Percentiles rank a stretch among this genome's conserved stretches.
Conservation (phyloP, 2,329 filamentous ascomycete genomes). For the Apiospora saccharicola region DNA sequence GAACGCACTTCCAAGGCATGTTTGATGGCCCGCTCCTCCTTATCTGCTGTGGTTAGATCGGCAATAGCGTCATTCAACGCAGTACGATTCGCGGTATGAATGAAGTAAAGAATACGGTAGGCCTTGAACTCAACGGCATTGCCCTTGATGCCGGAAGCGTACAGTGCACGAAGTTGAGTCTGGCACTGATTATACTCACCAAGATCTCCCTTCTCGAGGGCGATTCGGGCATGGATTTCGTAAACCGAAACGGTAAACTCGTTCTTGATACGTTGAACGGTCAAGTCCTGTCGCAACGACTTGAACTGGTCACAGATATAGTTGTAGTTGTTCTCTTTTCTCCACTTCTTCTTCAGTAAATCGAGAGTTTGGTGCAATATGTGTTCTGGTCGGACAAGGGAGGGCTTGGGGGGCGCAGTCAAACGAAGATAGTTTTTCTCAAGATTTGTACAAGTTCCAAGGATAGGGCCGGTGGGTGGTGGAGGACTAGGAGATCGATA, state of each 20-base stretch:
- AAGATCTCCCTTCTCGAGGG: conserved; percentile 96
- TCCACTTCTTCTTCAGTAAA: conserved; percentile 93
- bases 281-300: conserved; percentile 95
- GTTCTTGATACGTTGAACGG: conserved; percentile 95
- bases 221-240: conserved; percentile 96
- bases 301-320: conserved; percentile 99
- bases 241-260: conserved; percentile 97
- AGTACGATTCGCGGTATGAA: conserved; percentile 97
- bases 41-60: conserved; percentile 98
- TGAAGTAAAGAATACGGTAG: conserved; percentile 99
- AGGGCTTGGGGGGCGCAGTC: conserved; percentile 86
- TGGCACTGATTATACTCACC: conserved; percentile 99
- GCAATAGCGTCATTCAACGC: conserved; percentile 98
- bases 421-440: conserved; percentile 96
- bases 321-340: conserved; percentile 88
- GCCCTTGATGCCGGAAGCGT: conserved; percentile 85
- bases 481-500: conserved; percentile 65
- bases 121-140: conserved; percentile 96
- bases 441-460: conserved; percentile 82
- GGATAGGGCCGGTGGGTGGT: conserved; percentile 72
- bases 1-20: conserved; percentile 93
- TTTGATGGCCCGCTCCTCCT: conserved; percentile 82
- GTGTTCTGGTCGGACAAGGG: conserved; percentile 83
- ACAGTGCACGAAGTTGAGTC: conserved; percentile 93
- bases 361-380: conserved; percentile 87